Percentiles rank a stretch among this genome's conserved stretches.
These are phyloP conservation scores for Diaporthe eres DNA, from an alignment of 2,329 filamentous ascomycete species.

Conservation along the genomic window DNA sequence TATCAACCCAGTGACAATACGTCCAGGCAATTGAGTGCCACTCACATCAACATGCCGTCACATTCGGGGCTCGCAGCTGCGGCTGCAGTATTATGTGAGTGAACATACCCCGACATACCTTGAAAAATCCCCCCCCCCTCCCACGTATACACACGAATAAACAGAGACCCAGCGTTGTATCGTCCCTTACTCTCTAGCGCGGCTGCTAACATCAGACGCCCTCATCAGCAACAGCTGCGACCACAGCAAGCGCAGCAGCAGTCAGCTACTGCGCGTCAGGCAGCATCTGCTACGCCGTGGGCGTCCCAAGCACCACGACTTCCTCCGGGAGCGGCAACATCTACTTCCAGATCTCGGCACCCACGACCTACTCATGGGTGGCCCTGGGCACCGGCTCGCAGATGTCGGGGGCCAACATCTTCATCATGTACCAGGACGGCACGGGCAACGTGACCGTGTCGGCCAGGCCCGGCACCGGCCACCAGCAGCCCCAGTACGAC, in stretches of 20 bases:
- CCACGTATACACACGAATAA: no score
- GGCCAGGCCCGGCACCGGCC: constrained; percentile 63
- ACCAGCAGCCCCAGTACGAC: constrained; percentile 64
- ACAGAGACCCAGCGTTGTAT: background rate
- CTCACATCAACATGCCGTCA: constrained; percentile 28
- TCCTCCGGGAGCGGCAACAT: constrained; percentile 66
- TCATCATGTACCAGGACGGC: constrained; percentile 73
- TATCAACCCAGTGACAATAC: background rate
- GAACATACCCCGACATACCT: background rate
- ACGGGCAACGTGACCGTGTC: constrained; percentile 73
- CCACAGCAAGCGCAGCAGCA: constrained; percentile 49
- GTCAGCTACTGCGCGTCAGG: constrained; percentile 58
- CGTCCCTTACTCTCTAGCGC: background rate
- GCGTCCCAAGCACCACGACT: constrained; percentile 65
- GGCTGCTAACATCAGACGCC: background rate
- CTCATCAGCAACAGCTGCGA: constrained; percentile 42
- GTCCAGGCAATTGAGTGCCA: background rate
- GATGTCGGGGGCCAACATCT: constrained; percentile 73
- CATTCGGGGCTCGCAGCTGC: constrained; percentile 21
- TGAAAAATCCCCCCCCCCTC: no score
- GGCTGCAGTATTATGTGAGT: constrained; percentile 40
- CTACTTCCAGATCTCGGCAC: constrained; percentile 73
- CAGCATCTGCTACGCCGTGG: constrained; percentile 69
- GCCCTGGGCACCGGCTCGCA: constrained; percentile 67
- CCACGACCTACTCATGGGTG: constrained; percentile 68